Percentiles rank a stretch among this genome's conserved stretches.
Conservation (phyloP, 78 protist genomes). For the Speleostelium caveatum region DNA sequence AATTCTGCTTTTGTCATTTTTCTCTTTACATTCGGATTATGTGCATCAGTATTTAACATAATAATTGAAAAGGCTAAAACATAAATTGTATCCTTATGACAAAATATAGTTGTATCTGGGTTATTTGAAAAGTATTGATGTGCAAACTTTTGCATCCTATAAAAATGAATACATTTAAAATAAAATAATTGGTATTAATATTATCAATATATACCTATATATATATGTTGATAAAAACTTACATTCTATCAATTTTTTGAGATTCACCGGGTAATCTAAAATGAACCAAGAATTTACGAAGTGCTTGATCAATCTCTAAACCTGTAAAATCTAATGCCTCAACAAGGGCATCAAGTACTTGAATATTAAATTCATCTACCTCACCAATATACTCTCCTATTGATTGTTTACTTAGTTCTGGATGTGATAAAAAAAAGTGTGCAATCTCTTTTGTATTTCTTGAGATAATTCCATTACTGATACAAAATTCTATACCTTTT, state of each 20-base stretch:
- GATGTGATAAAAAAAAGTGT: constrained; percentile 42
- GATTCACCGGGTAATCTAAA: constrained; percentile 99
- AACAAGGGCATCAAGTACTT: constrained; percentile 92
- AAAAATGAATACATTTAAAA: too few species aligned
- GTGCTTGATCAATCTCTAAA: constrained; percentile 91
- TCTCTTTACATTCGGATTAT: constrained; percentile 83
- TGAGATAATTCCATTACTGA: constrained; percentile 4
- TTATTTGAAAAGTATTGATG: constrained; percentile 88
- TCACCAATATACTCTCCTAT: constrained; percentile 81
- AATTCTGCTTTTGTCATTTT: constrained; percentile 88
- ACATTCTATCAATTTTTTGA: constrained; percentile 97
- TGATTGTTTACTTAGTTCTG: constrained; percentile 38
- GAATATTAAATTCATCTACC: constrained; percentile 72
- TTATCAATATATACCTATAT: not conserved
- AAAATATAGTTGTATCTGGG: constrained; percentile 64
- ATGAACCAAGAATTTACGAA: constrained; percentile 88
- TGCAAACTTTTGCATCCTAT: constrained; percentile 99
- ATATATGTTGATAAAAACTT: too few species aligned
- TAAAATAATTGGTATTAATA: not conserved
- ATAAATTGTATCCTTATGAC: constrained; percentile 73
- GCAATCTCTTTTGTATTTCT: constrained; percentile 68
- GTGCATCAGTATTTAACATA: constrained; percentile 94
- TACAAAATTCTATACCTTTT: constrained; percentile 69
- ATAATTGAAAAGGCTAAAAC: constrained; percentile 84
- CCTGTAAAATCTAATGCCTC: constrained; percentile 86